These are phyloP conservation scores for Citrus maxima DNA, from an alignment of 345 rosid genomes.

Conservation along the genomic window DNA sequence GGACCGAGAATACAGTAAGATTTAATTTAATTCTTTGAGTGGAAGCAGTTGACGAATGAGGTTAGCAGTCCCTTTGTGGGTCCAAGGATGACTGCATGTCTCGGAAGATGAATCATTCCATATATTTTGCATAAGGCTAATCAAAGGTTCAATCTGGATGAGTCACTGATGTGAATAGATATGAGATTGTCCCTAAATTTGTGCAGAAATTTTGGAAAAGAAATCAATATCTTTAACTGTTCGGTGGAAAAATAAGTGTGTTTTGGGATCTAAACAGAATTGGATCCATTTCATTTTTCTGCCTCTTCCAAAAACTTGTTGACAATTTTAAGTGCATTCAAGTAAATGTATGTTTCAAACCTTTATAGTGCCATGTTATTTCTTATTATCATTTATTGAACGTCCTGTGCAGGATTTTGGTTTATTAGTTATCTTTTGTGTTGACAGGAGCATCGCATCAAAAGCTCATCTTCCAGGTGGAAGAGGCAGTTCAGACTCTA, in stretches of 20 bases:
- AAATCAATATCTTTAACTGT: neutral
- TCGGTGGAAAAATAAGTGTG: neutral
- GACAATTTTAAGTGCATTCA: neutral
- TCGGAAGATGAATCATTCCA: neutral
- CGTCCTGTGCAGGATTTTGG: neutral
- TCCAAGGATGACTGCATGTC: neutral
- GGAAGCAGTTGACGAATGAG: neutral
- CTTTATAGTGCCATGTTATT: neutral
- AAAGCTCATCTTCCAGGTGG: conserved; percentile 59
- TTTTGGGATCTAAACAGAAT: neutral
- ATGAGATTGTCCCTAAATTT: neutral
- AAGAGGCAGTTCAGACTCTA: conserved; percentile 57
- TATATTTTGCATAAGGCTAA: neutral
- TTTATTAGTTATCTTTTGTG: conserved; percentile 12
- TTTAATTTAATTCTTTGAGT: neutral
- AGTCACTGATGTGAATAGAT: neutral
- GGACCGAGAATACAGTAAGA: neutral
- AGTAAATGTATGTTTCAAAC: neutral
- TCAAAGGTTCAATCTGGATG: neutral
- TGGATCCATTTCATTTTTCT: neutral
- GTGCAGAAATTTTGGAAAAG: neutral
- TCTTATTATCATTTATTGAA: conserved; percentile 1
- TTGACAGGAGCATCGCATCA: conserved; percentile 65
- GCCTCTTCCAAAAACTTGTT: neutral
- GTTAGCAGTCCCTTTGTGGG: neutral